Percentiles rank a stretch among this genome's conserved stretches.
Conservation (phyloP, 768 basidiomycete species). For the Termitomyces sp. region DNA sequence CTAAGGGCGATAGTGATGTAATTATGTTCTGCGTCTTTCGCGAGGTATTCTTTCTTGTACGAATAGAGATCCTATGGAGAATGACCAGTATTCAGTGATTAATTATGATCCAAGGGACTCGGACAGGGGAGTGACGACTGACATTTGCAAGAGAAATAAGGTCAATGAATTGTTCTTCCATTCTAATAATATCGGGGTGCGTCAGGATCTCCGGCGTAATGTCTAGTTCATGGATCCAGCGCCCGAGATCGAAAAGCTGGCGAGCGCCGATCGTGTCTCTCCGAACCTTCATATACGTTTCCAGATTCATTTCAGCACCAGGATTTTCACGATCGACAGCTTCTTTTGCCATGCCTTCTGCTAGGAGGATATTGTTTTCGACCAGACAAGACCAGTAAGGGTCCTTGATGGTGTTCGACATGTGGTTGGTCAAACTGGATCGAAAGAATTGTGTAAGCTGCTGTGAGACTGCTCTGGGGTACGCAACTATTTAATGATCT, state of each 20-base stretch:
- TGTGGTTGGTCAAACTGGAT: conserved; percentile 2
- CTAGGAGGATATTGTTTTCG: conserved; percentile 6
- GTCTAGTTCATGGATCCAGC: conserved; percentile 8
- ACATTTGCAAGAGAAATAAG: neutral
- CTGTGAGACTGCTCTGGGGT: neutral
- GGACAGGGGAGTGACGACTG: neutral
- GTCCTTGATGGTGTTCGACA: conserved; percentile 1
- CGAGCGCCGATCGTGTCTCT: conserved; percentile 8
- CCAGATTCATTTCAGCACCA: neutral
- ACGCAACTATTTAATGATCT: conserved; percentile 7
- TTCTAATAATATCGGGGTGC: conserved; percentile 4
- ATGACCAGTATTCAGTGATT: neutral
- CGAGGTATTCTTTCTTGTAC: neutral
- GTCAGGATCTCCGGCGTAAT: conserved; percentile 2
- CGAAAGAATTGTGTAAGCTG: neutral
- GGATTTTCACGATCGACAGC: conserved; percentile 9
- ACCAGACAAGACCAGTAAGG: neutral
- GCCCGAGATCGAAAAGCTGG: conserved; percentile 9
- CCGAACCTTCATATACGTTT: conserved; percentile 8
- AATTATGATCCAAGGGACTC: neutral
- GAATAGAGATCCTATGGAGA: neutral
- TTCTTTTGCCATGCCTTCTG: conserved; percentile 8
- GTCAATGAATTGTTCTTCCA: conserved; percentile 6
- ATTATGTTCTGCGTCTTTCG: neutral
- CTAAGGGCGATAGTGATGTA: neutral